Evolutionary conservation across 2,329 filamentous ascomycete species (phyloP).

Genomic region (Madurella mycetomatis): DNA sequence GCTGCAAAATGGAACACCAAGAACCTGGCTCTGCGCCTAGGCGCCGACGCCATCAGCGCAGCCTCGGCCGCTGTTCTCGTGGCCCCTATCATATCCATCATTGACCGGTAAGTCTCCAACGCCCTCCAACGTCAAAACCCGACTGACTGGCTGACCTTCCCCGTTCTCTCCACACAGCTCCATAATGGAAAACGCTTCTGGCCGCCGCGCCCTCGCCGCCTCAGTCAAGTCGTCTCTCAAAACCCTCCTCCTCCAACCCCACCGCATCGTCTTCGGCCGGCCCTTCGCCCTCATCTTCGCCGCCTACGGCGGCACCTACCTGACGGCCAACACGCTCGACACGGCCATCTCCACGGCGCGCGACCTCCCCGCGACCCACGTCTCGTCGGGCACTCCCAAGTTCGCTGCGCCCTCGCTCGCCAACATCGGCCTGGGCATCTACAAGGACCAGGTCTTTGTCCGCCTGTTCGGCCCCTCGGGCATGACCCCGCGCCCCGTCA

Average conservation of each 20-base stretch:
- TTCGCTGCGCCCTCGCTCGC: constrained; percentile 76
- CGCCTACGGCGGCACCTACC: constrained; percentile 84
- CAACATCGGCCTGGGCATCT: constrained; percentile 80
- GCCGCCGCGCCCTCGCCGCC: constrained; percentile 53
- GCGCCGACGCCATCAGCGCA: constrained; percentile 65
- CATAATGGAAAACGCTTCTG: constrained; percentile 79
- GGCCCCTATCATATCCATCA: constrained; percentile 79
- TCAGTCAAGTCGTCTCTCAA: constrained; percentile 57
- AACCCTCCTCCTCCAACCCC: constrained; percentile 56
- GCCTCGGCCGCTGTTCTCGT: constrained; percentile 69
- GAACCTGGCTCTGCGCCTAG: constrained; percentile 62
- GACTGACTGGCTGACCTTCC: constrained; percentile 10
- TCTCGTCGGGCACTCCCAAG: constrained; percentile 72
- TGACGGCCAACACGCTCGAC: constrained; percentile 83
- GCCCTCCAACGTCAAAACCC: not conserved
- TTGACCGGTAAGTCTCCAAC: constrained; percentile 64
- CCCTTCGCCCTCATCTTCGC: constrained; percentile 66
- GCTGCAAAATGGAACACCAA: constrained; percentile 68
- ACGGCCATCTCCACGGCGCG: constrained; percentile 65
- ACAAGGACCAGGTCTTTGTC: constrained; percentile 85
- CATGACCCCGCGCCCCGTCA: constrained; percentile 52
- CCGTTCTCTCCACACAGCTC: constrained; percentile 43
- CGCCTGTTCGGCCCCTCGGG: constrained; percentile 68
- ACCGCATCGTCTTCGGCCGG: constrained; percentile 56
- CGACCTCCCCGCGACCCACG: constrained; percentile 52